These are phyloP conservation scores for Melampsora americana DNA, from an alignment of 1,284 basidiomycete genomes.

Conservation along the genomic window DNA sequence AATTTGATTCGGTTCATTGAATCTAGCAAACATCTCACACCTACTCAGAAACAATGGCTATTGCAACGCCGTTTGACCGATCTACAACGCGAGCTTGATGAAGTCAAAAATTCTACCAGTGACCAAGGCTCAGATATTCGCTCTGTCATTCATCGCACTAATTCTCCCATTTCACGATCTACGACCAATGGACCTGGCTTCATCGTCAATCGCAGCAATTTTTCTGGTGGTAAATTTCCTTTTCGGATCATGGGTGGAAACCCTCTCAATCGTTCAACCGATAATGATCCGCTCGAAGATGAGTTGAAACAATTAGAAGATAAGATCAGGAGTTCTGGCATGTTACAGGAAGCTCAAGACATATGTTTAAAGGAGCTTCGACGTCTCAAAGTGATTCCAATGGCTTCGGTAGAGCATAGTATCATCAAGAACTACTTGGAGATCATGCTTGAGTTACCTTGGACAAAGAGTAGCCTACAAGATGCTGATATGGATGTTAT, in stretches of 20 bases:
- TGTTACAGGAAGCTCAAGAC: slow-evolving; percentile 48
- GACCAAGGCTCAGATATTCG: neutral
- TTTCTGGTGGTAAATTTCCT: neutral
- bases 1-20: slow-evolving; percentile 19
- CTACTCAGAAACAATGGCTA: slow-evolving; percentile 28
- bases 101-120: neutral
- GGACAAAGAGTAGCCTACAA: slow-evolving; percentile 50
- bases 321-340: slow-evolving; percentile 47
- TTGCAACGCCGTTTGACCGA: slow-evolving; percentile 18
- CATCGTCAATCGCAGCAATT: neutral
- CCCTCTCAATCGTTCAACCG: neutral
- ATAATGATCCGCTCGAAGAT: slow-evolving; percentile 42
- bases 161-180: neutral
- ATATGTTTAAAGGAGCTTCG: slow-evolving; percentile 50
- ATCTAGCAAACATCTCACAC: slow-evolving; percentile 15
- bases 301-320: slow-evolving; percentile 49
- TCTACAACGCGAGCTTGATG: slow-evolving; percentile 6
- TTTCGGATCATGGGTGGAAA: slow-evolving; percentile 1
- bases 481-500: slow-evolving; percentile 45
- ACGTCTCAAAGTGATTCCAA: slow-evolving; percentile 49
- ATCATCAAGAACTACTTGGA: slow-evolving; percentile 54
- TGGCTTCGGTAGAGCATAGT: slow-evolving; percentile 50
- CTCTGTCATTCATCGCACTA: neutral
- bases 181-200: neutral
- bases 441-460: slow-evolving; percentile 54